Evolutionary conservation across 441 rosid genomes (phyloP).

Genomic region (Pelargonium myrrhifolium): DNA sequence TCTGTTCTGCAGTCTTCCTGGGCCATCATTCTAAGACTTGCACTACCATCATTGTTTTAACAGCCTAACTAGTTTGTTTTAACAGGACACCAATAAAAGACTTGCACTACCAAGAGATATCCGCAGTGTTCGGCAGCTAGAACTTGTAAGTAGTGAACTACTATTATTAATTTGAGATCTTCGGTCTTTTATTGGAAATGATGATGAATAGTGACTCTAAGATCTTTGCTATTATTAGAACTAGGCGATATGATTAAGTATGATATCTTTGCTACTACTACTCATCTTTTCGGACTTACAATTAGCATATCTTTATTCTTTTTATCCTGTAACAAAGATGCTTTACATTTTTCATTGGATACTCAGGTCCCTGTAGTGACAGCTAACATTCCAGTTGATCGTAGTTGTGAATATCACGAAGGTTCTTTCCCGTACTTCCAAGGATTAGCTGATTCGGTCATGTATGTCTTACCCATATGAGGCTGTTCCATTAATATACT

Average conservation of each 20-base stretch:
- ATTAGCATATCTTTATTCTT: background rate
- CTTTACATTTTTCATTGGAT: constrained; percentile 16
- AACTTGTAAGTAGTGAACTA: constrained; percentile 58
- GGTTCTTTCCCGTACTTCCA: constrained; percentile 82
- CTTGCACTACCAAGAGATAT: constrained; percentile 78
- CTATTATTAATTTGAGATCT: constrained; percentile 1
- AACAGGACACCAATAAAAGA: constrained; percentile 70
- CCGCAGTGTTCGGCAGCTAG: constrained; percentile 72
- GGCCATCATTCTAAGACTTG: background rate
- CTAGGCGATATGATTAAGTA: background rate
- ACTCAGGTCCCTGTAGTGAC: constrained; percentile 93
- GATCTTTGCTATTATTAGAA: background rate
- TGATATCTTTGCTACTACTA: too few species aligned
- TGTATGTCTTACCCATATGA: constrained; percentile 36
- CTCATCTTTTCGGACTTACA: background rate
- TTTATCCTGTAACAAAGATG: background rate
- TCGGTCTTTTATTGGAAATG: background rate
- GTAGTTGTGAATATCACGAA: constrained; percentile 62
- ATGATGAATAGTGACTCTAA: background rate
- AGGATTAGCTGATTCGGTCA: constrained; percentile 77
- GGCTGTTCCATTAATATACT: constrained; percentile 17
- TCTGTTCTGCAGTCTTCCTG: background rate
- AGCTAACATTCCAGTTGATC: constrained; percentile 74
- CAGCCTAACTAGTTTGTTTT: constrained; percentile 22
- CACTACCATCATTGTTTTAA: constrained; percentile 19